Evolutionary conservation across 768 basidiomycete species (phyloP), one percentile per base, ranked within the genome.

Genomic region (Omphalotus guepiniiformis): DNA sequence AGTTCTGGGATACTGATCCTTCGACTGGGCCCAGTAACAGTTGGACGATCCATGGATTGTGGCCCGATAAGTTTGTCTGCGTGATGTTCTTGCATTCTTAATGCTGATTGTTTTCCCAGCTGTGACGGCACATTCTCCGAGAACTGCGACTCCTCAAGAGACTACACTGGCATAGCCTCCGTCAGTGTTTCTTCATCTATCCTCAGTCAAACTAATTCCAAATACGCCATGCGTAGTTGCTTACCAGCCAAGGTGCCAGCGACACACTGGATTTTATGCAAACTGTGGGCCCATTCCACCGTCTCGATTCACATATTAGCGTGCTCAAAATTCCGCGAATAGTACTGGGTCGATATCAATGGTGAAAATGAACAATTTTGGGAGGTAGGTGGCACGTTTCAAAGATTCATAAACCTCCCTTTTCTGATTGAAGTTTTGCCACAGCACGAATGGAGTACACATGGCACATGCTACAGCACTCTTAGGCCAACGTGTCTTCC

Each of bases 21-120:
- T 61, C 74, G 3, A 80, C 78, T 16, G 85, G 86, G 9, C 86
- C 86, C 4, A 61, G 59, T 8, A 54, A 83, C 55, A 82, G 79
- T 55, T 88, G 86, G 85, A 88, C 84, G 1, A 81, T 87, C 49
- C 85, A 85, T 45, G 83, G 83, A 49, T 67, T 84, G 34, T 86
- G 83, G 84, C 80, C 81, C 3, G 83, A 83, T 55, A 63, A 78
- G 79, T 81, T 53, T 42, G 73, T 4, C 29, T 48, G 39, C 7
- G 39, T 22, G 11, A 27, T 15, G 6, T 42, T 25, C 22, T 18
- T 3, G 6, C 15, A 5, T 27, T 16, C 28, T 30, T 25, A 8
- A 11, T 16, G 7, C 29, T 48, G 5, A 15, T 27, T 27, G 23
- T 6, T 19, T n/a, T 27, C 51, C n/a, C 39, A 85, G 83, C 53